phyloP scores from a whole-genome alignment of 1,139 yeast genomes.

The Protomyces arabidopsidicola region DNA sequence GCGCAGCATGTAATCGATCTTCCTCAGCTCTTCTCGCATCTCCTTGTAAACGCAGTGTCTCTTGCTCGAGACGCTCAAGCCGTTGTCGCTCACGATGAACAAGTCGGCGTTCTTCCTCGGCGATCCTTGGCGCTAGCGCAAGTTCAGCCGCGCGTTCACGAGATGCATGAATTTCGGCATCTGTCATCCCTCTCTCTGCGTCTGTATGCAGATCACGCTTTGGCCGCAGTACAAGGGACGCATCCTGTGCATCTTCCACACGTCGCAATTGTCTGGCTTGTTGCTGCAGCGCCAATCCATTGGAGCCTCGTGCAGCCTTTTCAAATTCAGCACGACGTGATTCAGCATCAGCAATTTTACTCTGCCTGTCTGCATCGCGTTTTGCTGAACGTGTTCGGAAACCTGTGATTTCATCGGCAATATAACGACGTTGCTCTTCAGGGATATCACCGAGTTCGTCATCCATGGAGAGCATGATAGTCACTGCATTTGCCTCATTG shows the following conservation, averaged over 20 bases:
- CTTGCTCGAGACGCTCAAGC: background rate
- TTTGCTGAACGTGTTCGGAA: slow-evolving; percentile 39
- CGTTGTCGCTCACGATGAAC: background rate
- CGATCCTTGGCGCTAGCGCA: background rate
- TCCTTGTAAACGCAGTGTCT: background rate
- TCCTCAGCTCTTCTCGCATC: background rate
- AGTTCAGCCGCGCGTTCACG: background rate
- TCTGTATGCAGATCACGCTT: background rate
- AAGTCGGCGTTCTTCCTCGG: background rate
- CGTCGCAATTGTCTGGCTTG: background rate
- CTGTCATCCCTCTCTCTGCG: slow-evolving; percentile 2
- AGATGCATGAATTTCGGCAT: slow-evolving; percentile 2
- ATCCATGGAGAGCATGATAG: slow-evolving; percentile 31
- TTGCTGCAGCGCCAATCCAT: background rate
- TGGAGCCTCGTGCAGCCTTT: background rate
- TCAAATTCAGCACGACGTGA: slow-evolving; percentile 23
- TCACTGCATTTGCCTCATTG: background rate
- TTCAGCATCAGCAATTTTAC: slow-evolving; percentile 35
- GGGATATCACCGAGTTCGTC: slow-evolving; percentile 35
- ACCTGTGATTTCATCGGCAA: slow-evolving; percentile 38
- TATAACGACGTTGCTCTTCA: slow-evolving; percentile 36
- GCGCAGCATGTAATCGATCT: background rate
- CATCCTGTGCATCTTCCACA: background rate
- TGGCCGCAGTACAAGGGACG: background rate
- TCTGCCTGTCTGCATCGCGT: slow-evolving; percentile 34